A percentile compares a stretch with the other conserved stretches of the same genome.
Conservation (phyloP, 2,329 filamentous ascomycete species). For the Catunica adiposa region DNA sequence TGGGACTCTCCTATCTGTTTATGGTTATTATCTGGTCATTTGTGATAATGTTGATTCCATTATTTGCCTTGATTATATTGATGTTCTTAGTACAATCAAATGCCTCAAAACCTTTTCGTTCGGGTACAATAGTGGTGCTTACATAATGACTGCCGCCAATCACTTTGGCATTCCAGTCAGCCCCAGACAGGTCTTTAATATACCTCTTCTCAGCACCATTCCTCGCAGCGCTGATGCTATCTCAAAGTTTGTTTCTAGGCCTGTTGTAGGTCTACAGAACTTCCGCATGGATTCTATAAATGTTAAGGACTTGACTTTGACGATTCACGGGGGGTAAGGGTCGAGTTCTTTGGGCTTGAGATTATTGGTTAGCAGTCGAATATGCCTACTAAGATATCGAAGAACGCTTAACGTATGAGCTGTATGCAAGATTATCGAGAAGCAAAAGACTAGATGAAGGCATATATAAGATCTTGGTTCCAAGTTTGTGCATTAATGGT, state of each 20-base stretch:
- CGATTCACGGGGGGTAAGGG: not conserved
- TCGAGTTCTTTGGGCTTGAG: not conserved
- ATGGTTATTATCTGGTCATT: not conserved
- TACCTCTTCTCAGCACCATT: not conserved
- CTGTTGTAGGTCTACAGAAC: not conserved
- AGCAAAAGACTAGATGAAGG: conserved; percentile 32
- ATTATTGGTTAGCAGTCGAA: not conserved
- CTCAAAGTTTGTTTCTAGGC: not conserved
- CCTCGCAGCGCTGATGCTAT: not conserved
- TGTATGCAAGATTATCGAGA: conserved; percentile 31
- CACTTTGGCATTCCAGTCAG: not conserved
- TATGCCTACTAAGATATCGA: conserved; percentile 10
- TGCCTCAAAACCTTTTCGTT: not conserved
- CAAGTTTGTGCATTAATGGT: conserved; percentile 35
- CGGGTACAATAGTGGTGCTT: not conserved
- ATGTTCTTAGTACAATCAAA: not conserved
- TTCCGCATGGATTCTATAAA: not conserved
- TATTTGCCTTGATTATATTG: not conserved
- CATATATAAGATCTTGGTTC: conserved; percentile 31
- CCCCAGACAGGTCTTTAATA: not conserved
- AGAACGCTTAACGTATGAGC: conserved; percentile 20
- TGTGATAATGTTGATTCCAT: not conserved
- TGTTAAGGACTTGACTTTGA: not conserved
- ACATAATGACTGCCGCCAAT: not conserved
- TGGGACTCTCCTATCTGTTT: not conserved